Percentiles rank a stretch among this genome's conserved stretches.
phyloP scores from a whole-genome alignment of 768 basidiomycete genomes.

The Kondoa subrosea region DNA sequence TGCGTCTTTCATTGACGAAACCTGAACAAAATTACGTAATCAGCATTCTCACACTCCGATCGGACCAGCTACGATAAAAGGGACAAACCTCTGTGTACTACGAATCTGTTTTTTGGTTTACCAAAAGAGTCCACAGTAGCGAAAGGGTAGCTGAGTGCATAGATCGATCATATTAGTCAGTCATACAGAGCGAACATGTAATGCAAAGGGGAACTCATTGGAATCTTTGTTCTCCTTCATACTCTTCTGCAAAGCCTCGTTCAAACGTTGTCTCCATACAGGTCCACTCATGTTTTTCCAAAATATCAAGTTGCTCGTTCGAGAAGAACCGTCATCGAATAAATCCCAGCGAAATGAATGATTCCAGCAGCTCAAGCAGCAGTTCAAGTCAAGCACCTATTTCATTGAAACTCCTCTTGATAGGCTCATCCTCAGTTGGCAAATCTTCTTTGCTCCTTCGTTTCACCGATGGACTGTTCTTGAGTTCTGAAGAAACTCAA shows the following conservation, averaged over 20 bases:
- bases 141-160: background rate
- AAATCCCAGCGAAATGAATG: too few species aligned
- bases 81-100: background rate
- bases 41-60: background rate
- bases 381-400: too few species aligned
- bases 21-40: too few species aligned
- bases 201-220: background rate
- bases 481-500: constrained; percentile 74
- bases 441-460: constrained; percentile 77
- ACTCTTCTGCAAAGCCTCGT: background rate
- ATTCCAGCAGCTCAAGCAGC: too few species aligned
- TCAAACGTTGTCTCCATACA: background rate
- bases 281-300: too few species aligned
- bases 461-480: constrained; percentile 94
- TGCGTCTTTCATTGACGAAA: constrained; percentile 18
- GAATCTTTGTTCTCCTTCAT: background rate
- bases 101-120: background rate
- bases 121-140: background rate
- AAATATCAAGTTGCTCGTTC: too few species aligned
- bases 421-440: constrained; percentile 42
- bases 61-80: background rate
- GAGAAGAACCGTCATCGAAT: too few species aligned
- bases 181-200: background rate
- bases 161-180: background rate
- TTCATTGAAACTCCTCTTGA: constrained; percentile 8